phyloP scores from a whole-genome alignment of 257 asterid species.

The Datura wrightii region DNA sequence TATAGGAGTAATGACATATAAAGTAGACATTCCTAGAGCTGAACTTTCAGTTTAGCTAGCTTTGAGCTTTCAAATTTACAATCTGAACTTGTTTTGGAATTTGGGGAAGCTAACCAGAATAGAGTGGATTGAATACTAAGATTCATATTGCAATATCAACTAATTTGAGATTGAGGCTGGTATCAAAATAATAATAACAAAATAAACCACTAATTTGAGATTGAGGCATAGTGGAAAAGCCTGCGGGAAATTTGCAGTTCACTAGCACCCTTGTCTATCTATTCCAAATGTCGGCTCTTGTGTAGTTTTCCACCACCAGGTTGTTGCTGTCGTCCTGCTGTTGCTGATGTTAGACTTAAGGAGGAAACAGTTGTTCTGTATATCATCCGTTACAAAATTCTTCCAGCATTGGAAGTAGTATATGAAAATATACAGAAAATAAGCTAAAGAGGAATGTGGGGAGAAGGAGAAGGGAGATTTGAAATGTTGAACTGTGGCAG shows the following conservation, averaged over 20 bases:
- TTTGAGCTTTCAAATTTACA: slow-evolving; percentile 20
- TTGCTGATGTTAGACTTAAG: neutral
- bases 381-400: neutral
- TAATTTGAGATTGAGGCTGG: neutral
- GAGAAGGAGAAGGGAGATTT: neutral
- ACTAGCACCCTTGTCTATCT: neutral
- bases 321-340: neutral
- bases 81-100: neutral
- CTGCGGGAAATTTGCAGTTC: neutral
- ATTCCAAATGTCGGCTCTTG: neutral
- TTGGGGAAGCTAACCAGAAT: neutral
- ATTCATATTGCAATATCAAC: neutral
- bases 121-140: neutral
- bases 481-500: neutral
- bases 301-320: neutral
- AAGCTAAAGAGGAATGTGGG: neutral
- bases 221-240: neutral
- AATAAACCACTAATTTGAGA: neutral
- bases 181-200: neutral
- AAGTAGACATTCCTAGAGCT: neutral
- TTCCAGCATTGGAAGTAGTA: neutral
- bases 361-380: neutral
- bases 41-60: slow-evolving; percentile 21
- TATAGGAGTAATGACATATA: neutral
- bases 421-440: neutral